Conservation (phyloP, 2,329 filamentous ascomycete genomes). For the Hawksworthiomyces lignivorus region DNA sequence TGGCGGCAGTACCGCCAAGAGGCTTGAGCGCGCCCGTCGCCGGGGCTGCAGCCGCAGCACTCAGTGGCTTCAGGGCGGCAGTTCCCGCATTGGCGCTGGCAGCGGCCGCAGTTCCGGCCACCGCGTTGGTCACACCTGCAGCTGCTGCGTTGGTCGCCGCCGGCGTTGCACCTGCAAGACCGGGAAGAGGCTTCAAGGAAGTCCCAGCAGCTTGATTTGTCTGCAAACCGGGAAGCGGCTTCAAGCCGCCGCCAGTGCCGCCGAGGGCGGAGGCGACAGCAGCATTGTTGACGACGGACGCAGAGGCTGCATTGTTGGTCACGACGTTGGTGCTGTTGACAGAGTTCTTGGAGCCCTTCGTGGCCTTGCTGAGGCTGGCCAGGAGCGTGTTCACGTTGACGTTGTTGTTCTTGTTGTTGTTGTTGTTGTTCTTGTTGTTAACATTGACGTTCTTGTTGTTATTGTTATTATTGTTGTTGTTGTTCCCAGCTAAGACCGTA, state of each 20-base stretch:
- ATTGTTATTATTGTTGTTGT: slow-evolving; percentile 7
- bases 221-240: slow-evolving; percentile 13
- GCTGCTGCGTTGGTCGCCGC: background rate
- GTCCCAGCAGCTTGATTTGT: background rate
- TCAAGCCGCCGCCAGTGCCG: slow-evolving; percentile 8
- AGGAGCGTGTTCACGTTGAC: slow-evolving; percentile 7
- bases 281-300: slow-evolving; percentile 8
- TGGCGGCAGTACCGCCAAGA: slow-evolving; percentile 6
- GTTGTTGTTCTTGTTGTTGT: slow-evolving; percentile 6
- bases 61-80: slow-evolving; percentile 7
- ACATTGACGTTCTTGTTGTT: slow-evolving; percentile 4
- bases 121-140: background rate
- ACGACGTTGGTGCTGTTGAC: slow-evolving; percentile 1
- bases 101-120: background rate
- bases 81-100: slow-evolving; percentile 4
- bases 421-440: slow-evolving; percentile 2
- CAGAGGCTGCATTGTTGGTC: background rate
- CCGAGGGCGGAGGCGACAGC: slow-evolving; percentile 3
- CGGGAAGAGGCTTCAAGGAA: slow-evolving; percentile 13
- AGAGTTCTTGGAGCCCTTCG: slow-evolving; percentile 8
- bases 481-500: slow-evolving; percentile 5
- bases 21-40: slow-evolving; percentile 10
- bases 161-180: slow-evolving; percentile 7
- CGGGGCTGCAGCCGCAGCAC: slow-evolving; percentile 33
- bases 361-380: slow-evolving; percentile 8